phyloP scores from a whole-genome alignment of 2,329 filamentous ascomycete species.

The Xylaria sp. region DNA sequence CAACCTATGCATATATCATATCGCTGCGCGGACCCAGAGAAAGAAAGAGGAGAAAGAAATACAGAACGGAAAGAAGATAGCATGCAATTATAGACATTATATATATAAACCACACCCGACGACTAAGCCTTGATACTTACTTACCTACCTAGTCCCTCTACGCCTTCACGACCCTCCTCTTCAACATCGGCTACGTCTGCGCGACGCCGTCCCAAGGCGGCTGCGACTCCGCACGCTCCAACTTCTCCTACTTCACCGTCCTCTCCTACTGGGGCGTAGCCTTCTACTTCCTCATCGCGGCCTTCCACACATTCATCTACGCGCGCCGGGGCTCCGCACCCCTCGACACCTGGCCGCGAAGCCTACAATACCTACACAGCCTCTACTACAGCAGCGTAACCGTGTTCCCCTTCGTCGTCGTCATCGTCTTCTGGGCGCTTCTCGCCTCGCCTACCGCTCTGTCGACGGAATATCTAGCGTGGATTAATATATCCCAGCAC shows the following conservation, averaged over 20 bases:
- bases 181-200: slow-evolving; percentile 74
- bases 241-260: slow-evolving; percentile 85
- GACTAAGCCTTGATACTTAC: slow-evolving; percentile 21
- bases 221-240: slow-evolving; percentile 59
- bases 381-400: slow-evolving; percentile 72
- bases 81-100: too few species aligned
- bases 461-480: slow-evolving; percentile 62
- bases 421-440: slow-evolving; percentile 75
- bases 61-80: too few species aligned
- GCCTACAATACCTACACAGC: slow-evolving; percentile 72
- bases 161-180: slow-evolving; percentile 75
- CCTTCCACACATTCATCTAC: slow-evolving; percentile 77
- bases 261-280: slow-evolving; percentile 84
- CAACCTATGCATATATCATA: neutral
- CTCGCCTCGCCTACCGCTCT: slow-evolving; percentile 75
- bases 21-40: too few species aligned
- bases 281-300: slow-evolving; percentile 79
- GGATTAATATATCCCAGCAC: slow-evolving; percentile 79
- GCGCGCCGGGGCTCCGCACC: slow-evolving; percentile 63
- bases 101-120: too few species aligned
- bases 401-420: slow-evolving; percentile 75
- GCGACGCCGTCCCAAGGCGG: slow-evolving; percentile 58
- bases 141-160: slow-evolving; percentile 62
- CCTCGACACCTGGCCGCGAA: slow-evolving; percentile 68
- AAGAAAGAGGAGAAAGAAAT: too few species aligned